Evolutionary conservation across 257 asterid species (phyloP).

Genomic region (Solanum ossicruentum): DNA sequence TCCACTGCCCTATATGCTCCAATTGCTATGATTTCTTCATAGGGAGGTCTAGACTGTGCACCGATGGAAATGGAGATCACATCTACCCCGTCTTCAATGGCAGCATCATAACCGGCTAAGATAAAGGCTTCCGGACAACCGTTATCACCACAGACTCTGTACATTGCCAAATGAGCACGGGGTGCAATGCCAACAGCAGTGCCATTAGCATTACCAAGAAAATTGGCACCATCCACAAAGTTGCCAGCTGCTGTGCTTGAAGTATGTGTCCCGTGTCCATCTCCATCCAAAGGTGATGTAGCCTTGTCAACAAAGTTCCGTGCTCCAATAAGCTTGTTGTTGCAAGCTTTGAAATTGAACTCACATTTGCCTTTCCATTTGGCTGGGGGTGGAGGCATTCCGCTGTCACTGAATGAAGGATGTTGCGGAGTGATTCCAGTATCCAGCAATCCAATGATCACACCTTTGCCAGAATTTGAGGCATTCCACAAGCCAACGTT

Average conservation of each 20-base stretch:
- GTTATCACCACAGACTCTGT: not conserved
- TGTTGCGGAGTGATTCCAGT: not conserved
- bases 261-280: conserved; percentile 12
- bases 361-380: conserved; percentile 6
- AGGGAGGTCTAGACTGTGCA: not conserved
- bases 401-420: not conserved
- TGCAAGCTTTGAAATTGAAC: not conserved
- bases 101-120: conserved; percentile 4
- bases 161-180: conserved; percentile 9
- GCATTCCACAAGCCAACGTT: not conserved
- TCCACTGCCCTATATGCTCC: conserved; percentile 7
- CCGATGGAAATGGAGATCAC: conserved; percentile 12
- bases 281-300: not conserved
- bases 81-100: conserved; percentile 11
- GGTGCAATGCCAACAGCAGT: conserved; percentile 15
- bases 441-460: not conserved
- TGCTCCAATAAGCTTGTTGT: not conserved
- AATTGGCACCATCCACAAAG: conserved; percentile 6
- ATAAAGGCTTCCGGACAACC: not conserved
- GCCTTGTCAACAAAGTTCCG: not conserved
- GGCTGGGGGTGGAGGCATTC: not conserved
- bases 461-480: not conserved
- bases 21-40: conserved; percentile 2
- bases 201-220: conserved; percentile 5
- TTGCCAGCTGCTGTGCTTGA: conserved; percentile 15